Conservation (phyloP, 306 rosid species). For the Begonia fuchsioides region DNA sequence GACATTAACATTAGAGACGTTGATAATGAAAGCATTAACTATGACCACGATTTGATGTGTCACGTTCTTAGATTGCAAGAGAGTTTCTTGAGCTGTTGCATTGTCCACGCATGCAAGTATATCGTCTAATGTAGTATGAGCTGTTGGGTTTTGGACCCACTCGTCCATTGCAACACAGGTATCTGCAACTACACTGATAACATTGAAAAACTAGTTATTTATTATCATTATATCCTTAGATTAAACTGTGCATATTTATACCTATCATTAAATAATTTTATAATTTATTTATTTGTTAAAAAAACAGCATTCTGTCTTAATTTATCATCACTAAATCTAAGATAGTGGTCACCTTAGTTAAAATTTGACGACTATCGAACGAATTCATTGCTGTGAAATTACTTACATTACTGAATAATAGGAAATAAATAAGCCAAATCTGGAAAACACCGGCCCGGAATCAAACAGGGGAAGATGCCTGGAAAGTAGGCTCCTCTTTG, state of each 20-base stretch:
- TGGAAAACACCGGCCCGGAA: too few relatives aligned
- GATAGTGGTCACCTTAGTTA: too few relatives aligned
- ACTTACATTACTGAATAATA: too few relatives aligned
- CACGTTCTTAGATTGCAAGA: slow-evolving; percentile 6
- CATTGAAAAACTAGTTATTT: slow-evolving; percentile 3
- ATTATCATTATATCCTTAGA: background rate
- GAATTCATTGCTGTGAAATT: too few relatives aligned
- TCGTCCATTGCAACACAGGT: slow-evolving; percentile 79
- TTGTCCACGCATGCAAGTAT: slow-evolving; percentile 12
- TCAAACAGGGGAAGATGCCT: too few relatives aligned
- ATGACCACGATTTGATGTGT: slow-evolving; percentile 3
- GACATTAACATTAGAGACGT: slow-evolving; percentile 12
- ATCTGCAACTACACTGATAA: slow-evolving; percentile 49
- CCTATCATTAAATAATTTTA: too few relatives aligned
- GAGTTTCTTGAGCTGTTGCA: slow-evolving; percentile 8
- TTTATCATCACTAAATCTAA: too few relatives aligned
- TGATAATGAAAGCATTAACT: slow-evolving; percentile 9
- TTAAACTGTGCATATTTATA: too few relatives aligned
- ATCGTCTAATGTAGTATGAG: slow-evolving; percentile 15
- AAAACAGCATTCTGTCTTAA: background rate
- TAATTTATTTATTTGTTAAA: too few relatives aligned
- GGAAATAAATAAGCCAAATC: too few relatives aligned
- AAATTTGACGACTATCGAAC: too few relatives aligned
- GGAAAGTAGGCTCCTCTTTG: too few relatives aligned
- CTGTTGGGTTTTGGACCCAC: slow-evolving; percentile 57